phyloP scores from a whole-genome alignment of 768 basidiomycete genomes.

The Mycena vulgaris region DNA sequence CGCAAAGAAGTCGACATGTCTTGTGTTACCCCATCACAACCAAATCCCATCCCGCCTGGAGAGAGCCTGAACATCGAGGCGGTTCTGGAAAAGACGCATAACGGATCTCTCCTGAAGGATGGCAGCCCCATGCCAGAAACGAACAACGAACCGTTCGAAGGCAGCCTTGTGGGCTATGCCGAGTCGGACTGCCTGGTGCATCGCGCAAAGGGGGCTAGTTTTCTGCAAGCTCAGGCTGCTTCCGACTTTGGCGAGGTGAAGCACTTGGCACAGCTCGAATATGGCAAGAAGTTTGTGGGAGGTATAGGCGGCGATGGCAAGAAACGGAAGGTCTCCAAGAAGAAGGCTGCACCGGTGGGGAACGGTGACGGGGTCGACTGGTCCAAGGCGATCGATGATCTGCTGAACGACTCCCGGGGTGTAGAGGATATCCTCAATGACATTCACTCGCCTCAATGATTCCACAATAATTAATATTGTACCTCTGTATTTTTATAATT shows the following conservation, averaged over 20 bases:
- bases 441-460: slow-evolving; percentile 27
- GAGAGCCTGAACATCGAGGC: slow-evolving; percentile 83
- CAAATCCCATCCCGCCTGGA: slow-evolving; percentile 86
- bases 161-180: slow-evolving; percentile 65
- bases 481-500: slow-evolving; percentile 20
- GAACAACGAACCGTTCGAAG: slow-evolving; percentile 41
- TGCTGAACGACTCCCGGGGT: slow-evolving; percentile 41
- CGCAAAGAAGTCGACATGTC: slow-evolving; percentile 98
- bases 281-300: slow-evolving; percentile 59
- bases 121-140: slow-evolving; percentile 67
- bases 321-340: slow-evolving; percentile 37
- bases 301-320: slow-evolving; percentile 45
- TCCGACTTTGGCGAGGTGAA: slow-evolving; percentile 80
- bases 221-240: slow-evolving; percentile 85
- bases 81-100: slow-evolving; percentile 75
- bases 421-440: slow-evolving; percentile 35
- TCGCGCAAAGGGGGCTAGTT: slow-evolving; percentile 73
- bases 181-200: slow-evolving; percentile 76
- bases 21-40: slow-evolving; percentile 95
- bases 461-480: slow-evolving; percentile 28
- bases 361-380: slow-evolving; percentile 62
- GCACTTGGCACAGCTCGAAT: slow-evolving; percentile 70
- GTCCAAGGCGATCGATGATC: slow-evolving; percentile 56
- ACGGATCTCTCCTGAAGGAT: slow-evolving; percentile 75
- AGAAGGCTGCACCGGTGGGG: slow-evolving; percentile 52